Evolutionary conservation across 2,329 filamentous ascomycete species (phyloP).

Genomic region (Talaromyces rugulosus): DNA sequence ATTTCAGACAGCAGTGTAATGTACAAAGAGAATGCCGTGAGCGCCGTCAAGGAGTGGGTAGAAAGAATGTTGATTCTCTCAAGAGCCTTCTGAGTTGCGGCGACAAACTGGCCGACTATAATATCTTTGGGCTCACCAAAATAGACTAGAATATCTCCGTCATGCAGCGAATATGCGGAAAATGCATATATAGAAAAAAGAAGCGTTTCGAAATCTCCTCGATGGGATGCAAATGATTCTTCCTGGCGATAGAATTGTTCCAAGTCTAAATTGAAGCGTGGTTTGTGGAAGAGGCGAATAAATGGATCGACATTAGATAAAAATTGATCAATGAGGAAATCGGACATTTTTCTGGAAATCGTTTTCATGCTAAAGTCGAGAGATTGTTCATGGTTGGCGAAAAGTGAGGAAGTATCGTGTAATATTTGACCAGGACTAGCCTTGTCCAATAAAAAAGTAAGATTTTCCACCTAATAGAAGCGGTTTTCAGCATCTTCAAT

Average conservation of each 20-base stretch:
- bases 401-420: background rate
- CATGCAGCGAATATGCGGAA: background rate
- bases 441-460: background rate
- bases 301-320: background rate
- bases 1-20: background rate
- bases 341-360: background rate
- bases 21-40: background rate
- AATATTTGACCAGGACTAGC: background rate
- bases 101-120: background rate
- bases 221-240: background rate
- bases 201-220: background rate
- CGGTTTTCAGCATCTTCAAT: background rate
- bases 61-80: background rate
- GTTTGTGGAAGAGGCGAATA: background rate
- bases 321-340: background rate
- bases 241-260: background rate
- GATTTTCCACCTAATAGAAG: background rate
- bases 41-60: background rate
- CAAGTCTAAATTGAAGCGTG: background rate
- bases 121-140: background rate
- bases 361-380: background rate
- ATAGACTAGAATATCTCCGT: background rate
- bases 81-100: background rate
- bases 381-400: background rate
- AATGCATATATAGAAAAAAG: background rate